Base-by-base conservation (phyloP, 1,284 basidiomycete species). In the Sparassis latifolia region DNA sequence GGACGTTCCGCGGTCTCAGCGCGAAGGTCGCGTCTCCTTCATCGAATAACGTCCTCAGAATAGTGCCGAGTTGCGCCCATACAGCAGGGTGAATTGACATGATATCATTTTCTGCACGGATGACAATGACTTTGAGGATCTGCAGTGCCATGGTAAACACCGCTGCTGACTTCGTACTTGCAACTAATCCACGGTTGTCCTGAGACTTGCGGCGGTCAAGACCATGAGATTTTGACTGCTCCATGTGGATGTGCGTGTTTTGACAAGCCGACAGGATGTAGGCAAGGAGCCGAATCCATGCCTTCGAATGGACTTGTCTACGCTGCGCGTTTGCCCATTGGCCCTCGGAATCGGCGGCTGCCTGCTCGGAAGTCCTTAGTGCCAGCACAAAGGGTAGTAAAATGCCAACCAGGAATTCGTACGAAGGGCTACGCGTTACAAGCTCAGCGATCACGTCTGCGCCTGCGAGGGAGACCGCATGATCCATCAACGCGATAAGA, bases 241-340 rank as follows among this genome's bases (percentile, higher is more conserved):
- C 56, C 33, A 52, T 52, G 33, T 46, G 41, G 2, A 50, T 50
- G 44, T 50, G 51, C 10, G 58, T 57, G 33, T 57, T 62, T 40
- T 74, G 73, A 52, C 76, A 78, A 6, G 75, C 72, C 3, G 69
- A 60, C 60, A 89, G 76, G 0, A 75, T 68, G 52, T 82, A 84
- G 9, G 77, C 73, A 27, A 89, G 66, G 12, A 92, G 63, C 9
- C 84, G 79, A 30, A 84, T 66, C 87, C 87, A 90, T 3, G 79
- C 73, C 38, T 70, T 70, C 5, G 70, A 65, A 54, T 80, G 71
- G 2, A 70, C 66, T 3, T 69, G 67, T 12, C 74, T 72, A 54
- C 75, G 74, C 65, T 69, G 71, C 10, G 69, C 55, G 47, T 81
- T 76, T 2, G 70, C 64, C 61, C 69, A 73, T 37, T 69, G 66